Base-by-base conservation (phyloP, 2,329 filamentous ascomycete species). In the Fusarium sp. region DNA sequence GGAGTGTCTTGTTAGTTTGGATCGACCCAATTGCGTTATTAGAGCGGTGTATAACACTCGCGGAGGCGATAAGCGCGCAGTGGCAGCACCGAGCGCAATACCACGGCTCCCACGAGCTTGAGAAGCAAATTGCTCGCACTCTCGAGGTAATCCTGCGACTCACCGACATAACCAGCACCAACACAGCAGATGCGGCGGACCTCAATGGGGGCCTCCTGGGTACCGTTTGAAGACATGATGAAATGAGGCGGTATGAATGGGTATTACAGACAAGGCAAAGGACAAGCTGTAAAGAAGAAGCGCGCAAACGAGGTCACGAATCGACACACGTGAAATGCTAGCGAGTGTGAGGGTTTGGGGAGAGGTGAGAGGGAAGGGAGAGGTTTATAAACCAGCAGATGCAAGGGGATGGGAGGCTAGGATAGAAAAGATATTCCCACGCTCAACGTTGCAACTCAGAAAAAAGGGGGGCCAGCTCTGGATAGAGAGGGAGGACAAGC, bases 121-220 rank as follows among this genome's bases (percentile, higher is more conserved):
- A 49, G 15, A 50, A 6, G 37, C 35, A 21, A 62, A 15, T 23
- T 15, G 6, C 32, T 27, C 32, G 36, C 21, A 19, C 41, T 19
- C 36, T 45, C 53, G 9, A n/a, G 21, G 8, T 9, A 27, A 17
- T 49, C 19, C 42, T 31, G 17, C 13, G 9, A 80, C 87, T 69
- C 80, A 91, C 87, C 88, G 63, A 92, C 88, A 73, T 92, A 92
- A 66, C 89, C 89, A 65, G 89, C 89, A 45, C 89, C 89, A 61
- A 92, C 86, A 71, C 88, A 91, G 75, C 89, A 91, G 48, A 92
- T 86, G 70, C 84, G 88, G 68, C 77, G 78, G 35, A 88, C 74
- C 45, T 71, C 66, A 65, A 76, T 71, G 43, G 68, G 70, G 25
- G 57, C 61, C 10, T 66, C 56, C 33, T 66, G 51, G 29, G 53